Evolutionary conservation across 2,329 filamentous ascomycete genomes (phyloP).

Genomic region (Cercospora beticola): DNA sequence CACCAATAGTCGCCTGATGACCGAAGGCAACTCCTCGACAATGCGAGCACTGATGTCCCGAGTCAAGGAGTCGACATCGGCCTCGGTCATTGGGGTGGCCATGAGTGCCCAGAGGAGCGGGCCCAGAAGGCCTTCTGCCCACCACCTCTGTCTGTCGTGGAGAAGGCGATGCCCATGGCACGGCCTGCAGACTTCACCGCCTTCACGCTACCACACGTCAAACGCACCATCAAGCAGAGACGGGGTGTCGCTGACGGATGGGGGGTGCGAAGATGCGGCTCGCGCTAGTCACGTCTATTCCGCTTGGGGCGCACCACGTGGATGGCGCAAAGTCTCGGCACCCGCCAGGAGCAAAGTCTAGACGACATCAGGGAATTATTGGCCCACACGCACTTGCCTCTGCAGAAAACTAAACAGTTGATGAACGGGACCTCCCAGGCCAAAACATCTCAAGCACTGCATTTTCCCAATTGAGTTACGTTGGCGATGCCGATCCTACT

Average conservation of each 20-base stretch:
- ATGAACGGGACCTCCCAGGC: not conserved
- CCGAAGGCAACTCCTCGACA: conserved; percentile 18
- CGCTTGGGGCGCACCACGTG: not conserved
- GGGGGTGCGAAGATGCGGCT: not conserved
- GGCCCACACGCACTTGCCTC: not conserved
- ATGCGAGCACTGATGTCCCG: conserved; percentile 25
- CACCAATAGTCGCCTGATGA: conserved; percentile 21
- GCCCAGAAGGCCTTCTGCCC: not conserved
- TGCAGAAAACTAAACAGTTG: not conserved
- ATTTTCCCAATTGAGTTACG: not conserved
- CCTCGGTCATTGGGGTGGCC: conserved; percentile 1
- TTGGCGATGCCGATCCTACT: not conserved
- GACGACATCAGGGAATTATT: not conserved
- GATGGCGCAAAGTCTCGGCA: not conserved
- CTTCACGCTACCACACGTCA: not conserved
- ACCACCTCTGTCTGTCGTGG: not conserved
- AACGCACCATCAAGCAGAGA: not conserved
- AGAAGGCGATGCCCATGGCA: not conserved
- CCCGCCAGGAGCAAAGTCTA: not conserved
- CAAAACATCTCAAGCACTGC: not conserved
- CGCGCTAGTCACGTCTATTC: not conserved
- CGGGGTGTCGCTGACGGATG: not conserved
- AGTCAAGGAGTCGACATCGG: conserved; percentile 22
- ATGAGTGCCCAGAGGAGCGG: not conserved
- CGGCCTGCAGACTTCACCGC: not conserved